Evolutionary conservation across 2,329 filamentous ascomycete species (phyloP), one percentile per base, ranked within the genome.

Genomic region (Grosmannia serpens): DNA sequence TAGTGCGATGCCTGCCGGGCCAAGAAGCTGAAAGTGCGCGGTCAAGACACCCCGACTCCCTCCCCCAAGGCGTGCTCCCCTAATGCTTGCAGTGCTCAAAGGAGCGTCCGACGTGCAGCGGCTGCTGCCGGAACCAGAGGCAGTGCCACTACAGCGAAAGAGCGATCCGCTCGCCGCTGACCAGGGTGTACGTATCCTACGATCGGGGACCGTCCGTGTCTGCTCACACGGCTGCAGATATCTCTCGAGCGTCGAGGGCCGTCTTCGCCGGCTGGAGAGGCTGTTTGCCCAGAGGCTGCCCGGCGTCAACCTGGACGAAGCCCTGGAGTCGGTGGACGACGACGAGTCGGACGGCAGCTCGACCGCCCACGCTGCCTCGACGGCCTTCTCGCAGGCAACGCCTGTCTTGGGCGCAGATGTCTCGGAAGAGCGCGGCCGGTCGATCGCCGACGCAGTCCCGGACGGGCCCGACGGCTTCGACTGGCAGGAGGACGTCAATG

Each of bases 401-500:
- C 24, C 35, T 5, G 17, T 20, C 13, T 27, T 10, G 29, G 15
- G 38, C n/a, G 1, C 41, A 3, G 27, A 20, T 2, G 20, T 10
- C 17, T 17, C 7, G 17, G 38, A 54, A 5, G 57, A 52, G 3
- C 44, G 20, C 33, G 4, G 53, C 13, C 46, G 52, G 20, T 26
- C 57, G 1, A 58, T 58, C 20, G 33, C 24, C 1, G 57, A 58
- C 13, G 57, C 57, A 2, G 57, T 58, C 1, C 57, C 57, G 2
- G 57, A 58, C 11, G 57, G 57, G 1, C 53, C 53, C 1, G 57
- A 58, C 46, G 57, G 57, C 6, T 58, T 55, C 22, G 57, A 58
- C 53, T 58, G 57, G 57, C 57, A 58, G 26, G 57, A 58, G n/a
- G 57, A 58, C 17, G 52, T 47, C 44, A 58, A 46, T 26, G 57